A percentile compares a stretch with the other conserved stretches of the same genome.
Evolutionary conservation across 345 rosid genomes (phyloP).

Genomic region (Aethionema arabicum): DNA sequence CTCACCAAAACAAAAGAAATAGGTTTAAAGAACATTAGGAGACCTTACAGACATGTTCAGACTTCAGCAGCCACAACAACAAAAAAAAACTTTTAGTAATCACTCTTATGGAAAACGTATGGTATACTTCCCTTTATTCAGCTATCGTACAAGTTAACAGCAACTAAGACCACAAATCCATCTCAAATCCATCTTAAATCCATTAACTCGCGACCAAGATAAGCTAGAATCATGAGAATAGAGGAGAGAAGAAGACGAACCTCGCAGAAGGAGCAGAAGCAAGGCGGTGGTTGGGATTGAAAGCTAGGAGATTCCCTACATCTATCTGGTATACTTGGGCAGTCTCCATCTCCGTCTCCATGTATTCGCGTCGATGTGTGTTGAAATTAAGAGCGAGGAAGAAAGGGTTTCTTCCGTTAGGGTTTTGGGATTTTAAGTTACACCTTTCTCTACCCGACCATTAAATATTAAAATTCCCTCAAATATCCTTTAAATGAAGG

Average conservation of each 20-base stretch:
- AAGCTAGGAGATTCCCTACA: slow-evolving; percentile 74
- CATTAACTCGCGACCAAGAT: slow-evolving; percentile 3
- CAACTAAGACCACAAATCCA: slow-evolving; percentile 12
- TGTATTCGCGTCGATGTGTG: slow-evolving; percentile 29
- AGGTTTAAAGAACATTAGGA: background rate
- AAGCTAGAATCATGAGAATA: background rate
- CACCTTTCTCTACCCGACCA: slow-evolving; percentile 5
- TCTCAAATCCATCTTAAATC: background rate
- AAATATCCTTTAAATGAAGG: too few relatives aligned
- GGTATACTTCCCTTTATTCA: slow-evolving; percentile 9
- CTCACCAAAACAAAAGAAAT: background rate
- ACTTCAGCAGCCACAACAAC: background rate
- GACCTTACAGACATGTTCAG: background rate
- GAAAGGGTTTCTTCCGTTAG: slow-evolving; percentile 14
- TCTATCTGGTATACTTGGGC: slow-evolving; percentile 45
- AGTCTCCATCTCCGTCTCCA: slow-evolving; percentile 45
- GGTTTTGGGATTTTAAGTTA: slow-evolving; percentile 34
- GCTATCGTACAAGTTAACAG: background rate
- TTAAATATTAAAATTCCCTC: too few relatives aligned
- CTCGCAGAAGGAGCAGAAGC: slow-evolving; percentile 59
- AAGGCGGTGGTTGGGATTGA: slow-evolving; percentile 50
- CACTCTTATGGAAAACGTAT: slow-evolving; percentile 5
- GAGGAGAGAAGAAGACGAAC: slow-evolving; percentile 34
- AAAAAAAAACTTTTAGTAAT: background rate
- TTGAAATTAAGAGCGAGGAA: slow-evolving; percentile 11